Base-by-base conservation (phyloP, 1,284 basidiomycete genomes). In the Cutaneotrichosporon cyanovorans region DNA sequence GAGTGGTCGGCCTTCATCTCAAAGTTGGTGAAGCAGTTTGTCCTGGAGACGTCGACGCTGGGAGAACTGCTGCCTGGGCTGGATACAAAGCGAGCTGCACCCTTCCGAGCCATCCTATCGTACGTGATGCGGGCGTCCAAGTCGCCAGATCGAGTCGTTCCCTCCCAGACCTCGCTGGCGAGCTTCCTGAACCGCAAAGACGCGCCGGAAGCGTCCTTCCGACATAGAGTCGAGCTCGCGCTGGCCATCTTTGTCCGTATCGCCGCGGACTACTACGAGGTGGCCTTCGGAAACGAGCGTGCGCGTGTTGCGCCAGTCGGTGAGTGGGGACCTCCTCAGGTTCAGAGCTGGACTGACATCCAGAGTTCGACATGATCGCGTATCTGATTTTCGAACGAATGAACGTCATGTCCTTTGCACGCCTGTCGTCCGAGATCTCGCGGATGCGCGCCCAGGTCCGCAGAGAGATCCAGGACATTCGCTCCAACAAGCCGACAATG, bases 281-380 rank as follows among this genome's bases (percentile, higher is more conserved):
- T 32, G 14, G 62, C 67, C 0, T 62, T 71, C 40, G 54, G 48
- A 2, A 49, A 46, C 3, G 50, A 56, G 15, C 51, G 48, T 2
- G 31, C 42, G n/a, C 54, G 58, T 20, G 46, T 69, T 2, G 60
- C 67, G 8, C 69, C 69, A 5, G 57, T 64, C 41, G 68, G 67
- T 66, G 44, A 55, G 66, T n/a, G n/a, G n/a, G n/a, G n/a, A n/a
- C n/a, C n/a, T n/a, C 61, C 0, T 6, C 22, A 8, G n/a, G 19
- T 2, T 9, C 5, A 1, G 15, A 10, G 23, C 6, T 12, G 19
- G n/a, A n/a, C n/a, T n/a, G 6, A 12, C 18, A 5, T 7, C 37
- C 48, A 69, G 68, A 71, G 47, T 63, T 65, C 48, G 55, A 49
- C 48, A 65, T 63, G 47, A 50, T 55, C 28, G 56, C 42, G 8